These are phyloP conservation scores for Samsoniella hepiali DNA, from an alignment of 2,329 filamentous ascomycete genomes.

Conservation along the genomic window DNA sequence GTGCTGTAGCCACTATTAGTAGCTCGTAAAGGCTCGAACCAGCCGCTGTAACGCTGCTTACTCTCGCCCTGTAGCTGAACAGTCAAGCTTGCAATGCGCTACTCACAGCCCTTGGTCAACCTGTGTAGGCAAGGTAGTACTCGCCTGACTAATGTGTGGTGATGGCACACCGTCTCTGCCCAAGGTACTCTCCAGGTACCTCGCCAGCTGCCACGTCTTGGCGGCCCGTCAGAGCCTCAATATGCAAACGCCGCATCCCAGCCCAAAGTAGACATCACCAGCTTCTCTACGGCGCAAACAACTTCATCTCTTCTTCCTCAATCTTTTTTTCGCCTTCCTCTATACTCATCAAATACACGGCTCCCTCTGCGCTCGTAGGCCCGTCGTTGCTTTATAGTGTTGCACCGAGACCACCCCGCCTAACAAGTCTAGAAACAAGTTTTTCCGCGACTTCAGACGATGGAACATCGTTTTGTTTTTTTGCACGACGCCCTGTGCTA, in stretches of 20 bases:
- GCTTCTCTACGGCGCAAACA: background rate
- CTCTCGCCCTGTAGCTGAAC: background rate
- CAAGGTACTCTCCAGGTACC: conserved; percentile 1
- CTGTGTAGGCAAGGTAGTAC: background rate
- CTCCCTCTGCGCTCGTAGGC: background rate
- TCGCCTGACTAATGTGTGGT: background rate
- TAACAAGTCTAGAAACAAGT: conserved; percentile 13
- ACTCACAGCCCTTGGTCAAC: background rate
- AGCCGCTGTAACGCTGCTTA: background rate
- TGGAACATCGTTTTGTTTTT: background rate
- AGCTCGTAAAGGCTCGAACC: background rate
- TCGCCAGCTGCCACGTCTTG: conserved; percentile 1
- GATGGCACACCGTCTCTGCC: background rate
- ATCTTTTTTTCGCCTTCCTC: background rate
- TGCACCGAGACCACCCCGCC: conserved; percentile 2
- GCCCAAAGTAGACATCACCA: background rate
- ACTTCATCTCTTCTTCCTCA: background rate
- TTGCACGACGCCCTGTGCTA: background rate
- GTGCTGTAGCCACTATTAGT: background rate
- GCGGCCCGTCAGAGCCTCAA: conserved; percentile 13
- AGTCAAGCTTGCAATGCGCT: background rate
- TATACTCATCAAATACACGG: background rate
- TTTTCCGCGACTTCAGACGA: conserved; percentile 6
- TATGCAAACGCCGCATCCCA: conserved; percentile 7
- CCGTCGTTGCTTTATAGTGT: conserved; percentile 10